A percentile compares a stretch with the other conserved stretches of the same genome.
Evolutionary conservation across 768 basidiomycete species (phyloP).

Genomic region (Brasilioporus rufonigricans): DNA sequence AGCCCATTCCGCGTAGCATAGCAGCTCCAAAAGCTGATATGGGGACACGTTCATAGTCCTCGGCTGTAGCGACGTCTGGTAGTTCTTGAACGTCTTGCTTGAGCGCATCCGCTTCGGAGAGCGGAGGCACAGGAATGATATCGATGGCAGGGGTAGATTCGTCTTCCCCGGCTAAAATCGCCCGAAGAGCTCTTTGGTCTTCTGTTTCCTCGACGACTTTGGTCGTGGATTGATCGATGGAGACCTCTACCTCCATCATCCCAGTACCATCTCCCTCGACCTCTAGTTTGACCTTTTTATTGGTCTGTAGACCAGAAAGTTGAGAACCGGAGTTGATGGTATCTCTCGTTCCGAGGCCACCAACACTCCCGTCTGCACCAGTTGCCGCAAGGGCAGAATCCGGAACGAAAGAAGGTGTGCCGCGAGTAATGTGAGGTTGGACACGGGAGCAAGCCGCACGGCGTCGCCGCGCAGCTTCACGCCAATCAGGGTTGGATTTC

Average conservation of each 20-base stretch:
- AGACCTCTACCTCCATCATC: background rate
- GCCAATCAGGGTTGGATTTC: conserved; percentile 88
- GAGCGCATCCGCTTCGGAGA: conserved; percentile 81
- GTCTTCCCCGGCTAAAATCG: conserved; percentile 59
- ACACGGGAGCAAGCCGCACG: conserved; percentile 23
- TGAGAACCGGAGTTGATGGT: conserved; percentile 77
- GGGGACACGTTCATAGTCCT: conserved; percentile 89
- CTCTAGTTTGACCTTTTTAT: conserved; percentile 32
- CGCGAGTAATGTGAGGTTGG: conserved; percentile 9
- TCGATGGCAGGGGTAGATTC: conserved; percentile 47
- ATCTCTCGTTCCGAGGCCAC: conserved; percentile 72
- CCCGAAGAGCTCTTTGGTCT: conserved; percentile 78
- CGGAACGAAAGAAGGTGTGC: conserved; percentile 55
- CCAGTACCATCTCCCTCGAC: conserved; percentile 28
- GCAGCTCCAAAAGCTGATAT: conserved; percentile 93
- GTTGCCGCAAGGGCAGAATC: conserved; percentile 52
- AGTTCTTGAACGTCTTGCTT: conserved; percentile 80
- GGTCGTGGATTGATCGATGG: conserved; percentile 14
- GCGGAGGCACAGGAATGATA: conserved; percentile 55
- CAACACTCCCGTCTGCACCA: conserved; percentile 71
- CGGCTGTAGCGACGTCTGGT: conserved; percentile 70
- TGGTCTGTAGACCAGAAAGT: conserved; percentile 61
- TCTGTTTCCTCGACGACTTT: conserved; percentile 56
- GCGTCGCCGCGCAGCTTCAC: conserved; percentile 69
- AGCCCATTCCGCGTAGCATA: conserved; percentile 94